Base-by-base conservation (phyloP, 495 filamentous ascomycete genomes). In the Penicillium fimorum region DNA sequence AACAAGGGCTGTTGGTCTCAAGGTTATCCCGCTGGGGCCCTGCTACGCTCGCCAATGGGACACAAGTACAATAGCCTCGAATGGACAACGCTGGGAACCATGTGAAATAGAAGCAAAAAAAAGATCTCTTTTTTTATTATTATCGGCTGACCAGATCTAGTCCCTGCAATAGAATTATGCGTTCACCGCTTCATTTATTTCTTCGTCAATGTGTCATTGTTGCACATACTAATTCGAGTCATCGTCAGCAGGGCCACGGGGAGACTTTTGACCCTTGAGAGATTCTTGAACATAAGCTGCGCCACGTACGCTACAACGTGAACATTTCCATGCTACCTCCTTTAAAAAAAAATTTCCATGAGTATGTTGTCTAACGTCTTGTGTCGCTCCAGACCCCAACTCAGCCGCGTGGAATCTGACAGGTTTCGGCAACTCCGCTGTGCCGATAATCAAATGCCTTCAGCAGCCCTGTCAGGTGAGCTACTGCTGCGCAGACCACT, bases 401-500 rank as follows among this genome's bases (percentile, higher is more conserved):
- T 67, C 63, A 67, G 59, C 61, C 58, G 58, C 66, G 61, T 64
- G 57, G 61, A 55, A 64, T 67, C 57, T 67, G 56, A 69, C 76
- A 79, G 44, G 49, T 56, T 45, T 71, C 76, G 59, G 76, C 72
- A 59, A 60, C 64, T 45, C 75, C 75, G 59, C 73, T 75, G 60
- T 79, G 76, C 62, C 75, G 70, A 68, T 82, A 75, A 65, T 87
- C 79, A 62, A 84, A 84, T 27, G 84, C 84, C 49, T 71, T 69
- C 52, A 85, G 58, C 18, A 86, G 68, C 35, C 83, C 84, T 29
- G 77, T 73, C 59, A 87, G 68, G 69, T 87, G 84, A 49, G 81
- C 70, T 25, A 78, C 62, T 9, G 80, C 82, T 7, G 83, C 84
- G 48, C 81, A 71, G n/a, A 86, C 78, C 12, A 86, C 82, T 12